Evolutionary conservation across 2,329 filamentous ascomycete genomes (phyloP), one percentile per base, ranked within the genome.

Genomic region (Aaosphaeria pasadenensis): DNA sequence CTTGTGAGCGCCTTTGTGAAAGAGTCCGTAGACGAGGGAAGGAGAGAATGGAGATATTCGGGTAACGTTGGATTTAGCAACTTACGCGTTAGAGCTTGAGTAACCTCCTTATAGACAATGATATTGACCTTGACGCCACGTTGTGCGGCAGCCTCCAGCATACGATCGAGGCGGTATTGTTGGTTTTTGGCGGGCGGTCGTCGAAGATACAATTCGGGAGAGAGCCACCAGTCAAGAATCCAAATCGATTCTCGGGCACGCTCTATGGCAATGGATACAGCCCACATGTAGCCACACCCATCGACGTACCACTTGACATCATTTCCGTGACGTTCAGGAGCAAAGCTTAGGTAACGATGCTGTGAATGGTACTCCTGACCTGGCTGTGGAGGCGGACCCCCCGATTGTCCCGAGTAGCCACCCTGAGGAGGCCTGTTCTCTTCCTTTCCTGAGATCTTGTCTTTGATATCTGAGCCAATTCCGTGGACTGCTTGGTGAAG

Each of bases 211-310:
- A 96, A 75, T 71, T 96, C 91, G 1, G 91, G 90, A 47, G 86
- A 91, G 55, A 95, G 71, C 90, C 91, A 95, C 90, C 78, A 94
- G 65, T 92, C 89, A 39, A 95, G 74, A 55, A 95, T 95, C 80
- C 87, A 91, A 58, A 95, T 87, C 39, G 81, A 87, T 58, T 92
- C 83, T 54, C 76, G 79, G 3, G 90, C 90, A 61, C 82, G 84
- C 72, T 94, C 87, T 44, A 95, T 73, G 2, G 91, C 90, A 53
- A 86, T 76, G 30, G 86, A 89, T 1, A 95, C 88, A 11, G 91
- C 90, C 78, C 85, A 91, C 74, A 95, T 91, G 67, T 95, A 94
- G 4, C 52, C 54, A 42, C 48, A 55, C 17, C 53, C 89, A 64
- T 94, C 89, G 13, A 94, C 88, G 70, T 87, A 91, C 89, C 90